Percentiles rank a stretch among this genome's conserved stretches.
Evolutionary conservation across 495 filamentous ascomycete species (phyloP).

Genomic region (Geoglossum glabrum): DNA sequence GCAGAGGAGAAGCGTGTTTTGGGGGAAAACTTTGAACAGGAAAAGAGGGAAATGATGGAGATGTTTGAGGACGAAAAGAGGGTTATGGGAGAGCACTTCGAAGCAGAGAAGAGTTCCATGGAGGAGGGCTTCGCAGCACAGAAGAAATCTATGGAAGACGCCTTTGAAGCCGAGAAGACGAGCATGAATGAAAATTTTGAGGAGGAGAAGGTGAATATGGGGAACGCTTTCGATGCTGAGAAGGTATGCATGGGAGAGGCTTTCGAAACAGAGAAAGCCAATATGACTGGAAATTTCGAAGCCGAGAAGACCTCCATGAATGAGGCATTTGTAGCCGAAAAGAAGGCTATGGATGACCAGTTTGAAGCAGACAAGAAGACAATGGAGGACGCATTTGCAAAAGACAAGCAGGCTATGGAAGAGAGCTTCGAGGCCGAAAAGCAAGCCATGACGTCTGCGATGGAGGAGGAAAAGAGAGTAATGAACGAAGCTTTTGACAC

Average conservation of each 20-base stretch:
- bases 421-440: neutral
- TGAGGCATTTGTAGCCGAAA: conserved; percentile 14
- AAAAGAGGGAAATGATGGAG: conserved; percentile 12
- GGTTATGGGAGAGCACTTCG: conserved; percentile 10
- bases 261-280: conserved; percentile 13
- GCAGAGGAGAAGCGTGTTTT: conserved; percentile 19
- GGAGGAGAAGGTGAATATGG: conserved; percentile 16
- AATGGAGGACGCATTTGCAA: conserved; percentile 10
- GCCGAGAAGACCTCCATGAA: conserved; percentile 18
- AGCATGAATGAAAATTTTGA: neutral
- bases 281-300: conserved; percentile 13
- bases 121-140: conserved; percentile 2
- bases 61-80: conserved; percentile 11
- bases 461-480: conserved; percentile 3
- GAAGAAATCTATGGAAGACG: conserved; percentile 4
- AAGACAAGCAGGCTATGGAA: conserved; percentile 10
- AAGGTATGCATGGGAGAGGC: conserved; percentile 24
- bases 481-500: neutral
- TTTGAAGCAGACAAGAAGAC: conserved; percentile 1
- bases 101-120: conserved; percentile 9
- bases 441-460: neutral
- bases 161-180: conserved; percentile 5
- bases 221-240: conserved; percentile 19
- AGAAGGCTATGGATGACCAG: conserved; percentile 7
- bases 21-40: conserved; percentile 15